Evolutionary conservation across 2,329 filamentous ascomycete genomes (phyloP), one percentile per base, ranked within the genome.

Genomic region (Cordyceps sp.): DNA sequence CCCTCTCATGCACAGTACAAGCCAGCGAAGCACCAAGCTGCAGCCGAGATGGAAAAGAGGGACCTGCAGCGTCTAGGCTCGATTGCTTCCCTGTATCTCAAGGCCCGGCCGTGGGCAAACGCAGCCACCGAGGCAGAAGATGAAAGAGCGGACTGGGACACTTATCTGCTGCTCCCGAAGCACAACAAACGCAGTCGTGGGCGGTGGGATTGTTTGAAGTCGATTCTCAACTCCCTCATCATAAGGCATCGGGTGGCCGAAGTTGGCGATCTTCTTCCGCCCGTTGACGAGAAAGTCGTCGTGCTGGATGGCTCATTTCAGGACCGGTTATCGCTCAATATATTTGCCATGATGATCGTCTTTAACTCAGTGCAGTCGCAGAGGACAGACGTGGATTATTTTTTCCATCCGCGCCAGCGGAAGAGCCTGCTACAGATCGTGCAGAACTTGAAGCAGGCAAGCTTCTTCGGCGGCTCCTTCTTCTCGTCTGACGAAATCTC

Each of bases 341-440:
- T 92, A 1, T 94, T 94, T 46, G 70, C 82, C 1, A 79, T 90
- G 54, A 74, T 83, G 47, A 71, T 94, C 29, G 76, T 81, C 2
- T 77, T 83, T 41, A 96, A 96, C 47, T 75, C 84, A 0, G 74
- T 96, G 1, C 86, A 86, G 17, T 93, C 85, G 5, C 82, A 94
- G 46, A 65, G 86, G 10, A 73, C 69, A 0, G 88, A 88, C 43
- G 62, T 70, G 34, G 86, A 94, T 48, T 94, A 93, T 47, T 78
- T 96, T 39, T 94, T 94, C 43, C 80, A 93, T 43, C 68, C 71
- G 1, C 73, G 67, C 10, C 86, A 86, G 43, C 59, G 69, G 20
- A 77, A 73, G 38, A 64, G 66, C 25, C 58, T 93, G 10, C 57
- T 75, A 18, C 62, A 71, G 33, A 59, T 93, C 3, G 77, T 93